Percentiles rank a stretch among this genome's conserved stretches.
phyloP scores from a whole-genome alignment of 441 rosid species.

The Mallotus repandus region DNA sequence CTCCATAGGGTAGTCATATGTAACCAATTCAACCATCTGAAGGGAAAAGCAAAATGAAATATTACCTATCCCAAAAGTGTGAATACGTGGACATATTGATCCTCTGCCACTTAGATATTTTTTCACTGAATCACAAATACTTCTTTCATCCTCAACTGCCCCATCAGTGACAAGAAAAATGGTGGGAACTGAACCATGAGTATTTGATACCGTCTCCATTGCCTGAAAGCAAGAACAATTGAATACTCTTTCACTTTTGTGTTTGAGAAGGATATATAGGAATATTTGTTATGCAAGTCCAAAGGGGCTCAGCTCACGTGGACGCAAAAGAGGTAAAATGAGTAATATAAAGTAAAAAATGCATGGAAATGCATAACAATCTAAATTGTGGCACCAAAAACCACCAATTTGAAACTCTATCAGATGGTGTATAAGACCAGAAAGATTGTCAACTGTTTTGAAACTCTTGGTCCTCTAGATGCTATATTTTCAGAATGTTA shows the following conservation, averaged over 20 bases:
- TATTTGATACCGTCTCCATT: conserved; percentile 64
- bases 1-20: background rate
- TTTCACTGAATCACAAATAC: conserved; percentile 64
- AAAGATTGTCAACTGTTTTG: conserved; percentile 2
- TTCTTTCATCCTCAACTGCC: conserved; percentile 75
- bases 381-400: background rate
- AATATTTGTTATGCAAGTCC: background rate
- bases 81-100: conserved; percentile 63
- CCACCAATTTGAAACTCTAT: background rate
- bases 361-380: background rate
- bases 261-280: background rate
- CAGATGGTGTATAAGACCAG: background rate
- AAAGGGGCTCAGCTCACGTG: background rate
- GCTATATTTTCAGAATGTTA: background rate
- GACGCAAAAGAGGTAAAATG: background rate
- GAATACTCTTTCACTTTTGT: background rate
- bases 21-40: background rate
- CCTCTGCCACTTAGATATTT: conserved; percentile 48
- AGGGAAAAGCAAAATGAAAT: conserved; percentile 7
- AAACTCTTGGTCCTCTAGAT: background rate
- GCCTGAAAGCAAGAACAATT: conserved; percentile 53
- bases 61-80: conserved; percentile 90
- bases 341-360: background rate
- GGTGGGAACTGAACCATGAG: conserved; percentile 57
- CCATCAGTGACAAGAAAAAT: conserved; percentile 79